Base-by-base conservation (phyloP, 495 filamentous ascomycete genomes). In the Amorphotheca resinae region DNA sequence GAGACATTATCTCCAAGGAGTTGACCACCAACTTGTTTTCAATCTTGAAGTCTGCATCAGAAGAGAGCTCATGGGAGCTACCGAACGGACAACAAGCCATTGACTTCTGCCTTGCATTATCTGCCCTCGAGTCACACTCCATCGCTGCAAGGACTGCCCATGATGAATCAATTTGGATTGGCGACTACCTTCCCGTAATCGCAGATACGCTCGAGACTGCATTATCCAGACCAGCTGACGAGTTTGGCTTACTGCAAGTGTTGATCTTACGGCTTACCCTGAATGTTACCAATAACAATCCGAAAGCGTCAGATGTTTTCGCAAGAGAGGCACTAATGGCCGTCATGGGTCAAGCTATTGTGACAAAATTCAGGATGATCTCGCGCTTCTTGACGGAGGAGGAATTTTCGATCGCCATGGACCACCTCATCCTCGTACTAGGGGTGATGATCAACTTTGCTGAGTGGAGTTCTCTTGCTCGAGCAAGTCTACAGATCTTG, bases 401-500 rank as follows among this genome's bases (percentile, higher is more conserved):
- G 18, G 60, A 74, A 26, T 63, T 67, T 32, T 50, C 51, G 28
- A 52, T 67, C 22, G 54, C 68, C 12, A 59, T 88, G 17, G 81
- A 95, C 47, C 69, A 70, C 17, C 70, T 94, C 15, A 77, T 95
- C 38, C 67, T 95, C 43, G 72, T 80, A 33, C 63, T 95, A 25
- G 93, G 87, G 0, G 76, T 82, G 41, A 74, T 94, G 56, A 93
- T 91, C 54, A 98, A 98, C 56, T 70, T 96, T 47, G 78, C 80
- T 14, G 89, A 95, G 53, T 77, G 80, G 50, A 83, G 76, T 41
- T 65, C 77, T 25, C 52, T 58, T 28, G 73, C 76, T 9, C 64
- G 59, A 9, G 53, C 59, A 25, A 48, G 52, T 16, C 54, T 68
- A 12, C 35, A 63, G 60, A 23, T 56, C 55, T 37, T 48, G 48